A percentile compares a stretch with the other conserved stretches of the same genome.
Evolutionary conservation across 2,329 filamentous ascomycete genomes (phyloP).

Genomic region (Talaromyces sp.): DNA sequence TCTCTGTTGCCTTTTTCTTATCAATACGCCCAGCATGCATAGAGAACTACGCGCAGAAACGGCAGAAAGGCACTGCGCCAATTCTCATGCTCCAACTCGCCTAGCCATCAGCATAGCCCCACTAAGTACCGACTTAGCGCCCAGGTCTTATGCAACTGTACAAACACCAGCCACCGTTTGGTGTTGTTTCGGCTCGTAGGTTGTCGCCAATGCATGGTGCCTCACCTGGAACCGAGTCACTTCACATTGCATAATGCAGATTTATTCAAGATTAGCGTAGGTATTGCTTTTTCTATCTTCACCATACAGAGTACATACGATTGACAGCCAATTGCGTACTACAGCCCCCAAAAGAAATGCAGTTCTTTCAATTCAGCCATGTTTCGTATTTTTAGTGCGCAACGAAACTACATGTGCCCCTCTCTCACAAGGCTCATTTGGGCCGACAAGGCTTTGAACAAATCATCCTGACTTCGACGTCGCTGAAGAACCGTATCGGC

Average conservation of each 20-base stretch:
- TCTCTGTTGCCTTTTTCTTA: neutral
- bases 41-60: neutral
- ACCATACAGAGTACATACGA: neutral
- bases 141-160: neutral
- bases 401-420: neutral
- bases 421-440: neutral
- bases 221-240: neutral
- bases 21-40: neutral
- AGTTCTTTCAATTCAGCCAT: neutral
- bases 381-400: neutral
- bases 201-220: neutral
- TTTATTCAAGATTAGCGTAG: neutral
- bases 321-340: neutral
- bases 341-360: conserved; percentile 1
- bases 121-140: neutral
- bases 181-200: neutral
- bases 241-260: neutral
- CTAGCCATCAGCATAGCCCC: neutral
- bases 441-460: neutral
- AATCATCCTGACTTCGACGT: neutral
- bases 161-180: neutral
- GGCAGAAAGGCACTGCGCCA: neutral
- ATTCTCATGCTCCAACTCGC: neutral
- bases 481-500: neutral
- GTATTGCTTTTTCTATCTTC: neutral